Evolutionary conservation across 352 stramenopile species (phyloP).

Genomic region (Phytophthora tubulina): DNA sequence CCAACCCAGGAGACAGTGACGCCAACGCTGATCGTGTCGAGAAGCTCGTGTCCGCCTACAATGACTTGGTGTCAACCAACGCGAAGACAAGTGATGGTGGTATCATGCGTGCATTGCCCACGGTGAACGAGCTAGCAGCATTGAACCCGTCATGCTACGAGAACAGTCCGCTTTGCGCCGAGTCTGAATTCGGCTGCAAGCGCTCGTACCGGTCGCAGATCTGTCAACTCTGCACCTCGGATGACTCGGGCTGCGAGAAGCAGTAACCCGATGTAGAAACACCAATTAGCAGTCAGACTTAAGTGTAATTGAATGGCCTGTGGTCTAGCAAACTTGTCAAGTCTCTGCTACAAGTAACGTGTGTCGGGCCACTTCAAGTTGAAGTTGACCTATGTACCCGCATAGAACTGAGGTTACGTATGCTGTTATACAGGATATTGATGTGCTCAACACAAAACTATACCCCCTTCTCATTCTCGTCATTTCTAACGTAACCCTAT

Average conservation of each 20-base stretch:
- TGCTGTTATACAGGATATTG: not conserved
- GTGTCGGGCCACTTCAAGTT: conserved; percentile 1
- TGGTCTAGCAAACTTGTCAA: conserved; percentile 34
- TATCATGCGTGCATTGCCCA: conserved; percentile 58
- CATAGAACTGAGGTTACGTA: conserved; percentile 6
- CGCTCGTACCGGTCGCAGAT: conserved; percentile 69
- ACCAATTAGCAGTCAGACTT: conserved; percentile 26
- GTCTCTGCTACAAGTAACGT: not conserved
- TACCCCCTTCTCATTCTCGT: conserved; percentile 16
- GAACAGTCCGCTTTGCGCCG: conserved; percentile 63
- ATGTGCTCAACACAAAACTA: not conserved
- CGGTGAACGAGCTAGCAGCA: conserved; percentile 39
- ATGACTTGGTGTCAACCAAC: conserved; percentile 43
- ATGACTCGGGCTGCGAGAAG: conserved; percentile 48
- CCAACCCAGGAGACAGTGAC: conserved; percentile 48
- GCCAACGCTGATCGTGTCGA: conserved; percentile 59
- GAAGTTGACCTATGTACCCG: conserved; percentile 22
- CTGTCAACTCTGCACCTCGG: conserved; percentile 61
- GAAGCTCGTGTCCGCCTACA: conserved; percentile 65
- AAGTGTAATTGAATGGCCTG: conserved; percentile 36
- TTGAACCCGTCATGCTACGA: conserved; percentile 69
- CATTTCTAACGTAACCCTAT: conserved; percentile 8
- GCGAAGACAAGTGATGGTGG: conserved; percentile 50
- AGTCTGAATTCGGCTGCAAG: conserved; percentile 63
- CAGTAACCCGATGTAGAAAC: conserved; percentile 21